Evolutionary conservation across 2,329 filamentous ascomycete species (phyloP), one percentile per base, ranked within the genome.

Genomic region (Tolypocladium capitatum): DNA sequence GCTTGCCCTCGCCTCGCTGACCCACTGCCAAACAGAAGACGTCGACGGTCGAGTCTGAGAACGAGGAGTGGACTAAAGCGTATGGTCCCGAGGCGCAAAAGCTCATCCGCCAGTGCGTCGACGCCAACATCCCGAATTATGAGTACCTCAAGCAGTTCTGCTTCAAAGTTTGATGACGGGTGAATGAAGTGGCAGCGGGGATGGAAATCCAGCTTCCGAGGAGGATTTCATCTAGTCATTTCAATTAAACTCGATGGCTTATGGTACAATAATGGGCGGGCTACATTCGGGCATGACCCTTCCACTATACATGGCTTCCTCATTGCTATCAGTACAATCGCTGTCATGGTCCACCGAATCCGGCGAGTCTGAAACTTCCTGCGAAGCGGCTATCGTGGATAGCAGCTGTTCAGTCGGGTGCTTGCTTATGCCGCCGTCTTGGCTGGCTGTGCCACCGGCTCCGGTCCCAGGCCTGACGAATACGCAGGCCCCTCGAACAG

Each of bases 71-170:
- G 86, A 69, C 67, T 30, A 70, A 81, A 54, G 89, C 87, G 66
- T 92, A 77, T 58, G 86, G 86, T 32, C 74, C 81, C 43, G 75
- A 88, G 58, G 84, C 72, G 13, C 80, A 83, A 48, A 80, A 78
- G 61, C 63, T 82, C 43, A 91, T 92, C 59, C 72, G 81, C 51
- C 71, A 80, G 56, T 82, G 76, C 13, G 86, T 90, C 34, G 75
- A 86, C 51, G 81, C 76, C 47, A 90, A 88, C 58, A 68, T 86
- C 43, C 71, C 74, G 45, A 75, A 88, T 61, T 92, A 92, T 63
- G 84, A 91, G 65, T 88, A 90, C 61, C 68, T 92, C 64, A 90
- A 85, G 75, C 75, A 79, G 58, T 92, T 87, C 66, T 81, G 81
- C 51, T 72, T 88, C 59, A 76, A 78, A 64, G 69, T 78, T n/a